These are phyloP conservation scores for Fusarium multiceps DNA, from an alignment of 2,329 filamentous ascomycete genomes.

Conservation along the genomic window DNA sequence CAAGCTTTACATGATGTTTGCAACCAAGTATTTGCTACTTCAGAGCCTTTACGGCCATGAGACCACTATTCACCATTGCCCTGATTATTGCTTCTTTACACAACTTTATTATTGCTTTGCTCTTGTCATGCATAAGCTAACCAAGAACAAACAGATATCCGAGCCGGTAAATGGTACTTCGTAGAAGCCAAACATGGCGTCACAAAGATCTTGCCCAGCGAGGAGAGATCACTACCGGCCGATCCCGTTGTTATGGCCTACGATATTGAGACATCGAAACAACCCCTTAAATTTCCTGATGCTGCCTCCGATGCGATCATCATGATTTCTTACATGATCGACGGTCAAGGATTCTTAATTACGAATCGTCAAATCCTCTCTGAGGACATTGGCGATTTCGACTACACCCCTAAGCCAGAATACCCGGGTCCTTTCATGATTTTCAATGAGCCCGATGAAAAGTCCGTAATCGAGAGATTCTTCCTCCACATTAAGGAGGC, in stretches of 20 bases:
- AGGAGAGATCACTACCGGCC: constrained; percentile 87
- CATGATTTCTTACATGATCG: constrained; percentile 99
- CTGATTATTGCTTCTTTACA: constrained; percentile 67
- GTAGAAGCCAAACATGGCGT: constrained; percentile 94
- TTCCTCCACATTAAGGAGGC: constrained; percentile 96
- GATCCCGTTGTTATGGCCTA: constrained; percentile 99
- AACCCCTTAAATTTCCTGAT: constrained; percentile 96
- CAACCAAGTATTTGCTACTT: constrained; percentile 99
- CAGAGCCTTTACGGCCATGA: constrained; percentile 96
- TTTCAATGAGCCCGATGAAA: constrained; percentile 97
- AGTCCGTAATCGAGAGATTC: constrained; percentile 87
- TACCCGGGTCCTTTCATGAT: constrained; percentile 96
- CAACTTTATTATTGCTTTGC: neutral
- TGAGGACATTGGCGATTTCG: constrained; percentile 96
- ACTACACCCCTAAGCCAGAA: constrained; percentile 97
- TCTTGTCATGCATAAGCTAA: constrained; percentile 15
- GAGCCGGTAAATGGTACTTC: constrained; percentile 96
- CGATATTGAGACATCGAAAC: constrained; percentile 97
- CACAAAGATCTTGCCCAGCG: constrained; percentile 84
- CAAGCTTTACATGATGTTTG: constrained; percentile 79
- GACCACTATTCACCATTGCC: constrained; percentile 89
- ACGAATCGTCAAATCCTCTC: constrained; percentile 98
- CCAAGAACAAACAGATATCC: constrained; percentile 73
- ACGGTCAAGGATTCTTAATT: constrained; percentile 96
- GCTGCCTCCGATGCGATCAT: constrained; percentile 95